These are phyloP conservation scores for Sporothrix inflata DNA, from an alignment of 2,329 filamentous ascomycete genomes.

Conservation along the genomic window DNA sequence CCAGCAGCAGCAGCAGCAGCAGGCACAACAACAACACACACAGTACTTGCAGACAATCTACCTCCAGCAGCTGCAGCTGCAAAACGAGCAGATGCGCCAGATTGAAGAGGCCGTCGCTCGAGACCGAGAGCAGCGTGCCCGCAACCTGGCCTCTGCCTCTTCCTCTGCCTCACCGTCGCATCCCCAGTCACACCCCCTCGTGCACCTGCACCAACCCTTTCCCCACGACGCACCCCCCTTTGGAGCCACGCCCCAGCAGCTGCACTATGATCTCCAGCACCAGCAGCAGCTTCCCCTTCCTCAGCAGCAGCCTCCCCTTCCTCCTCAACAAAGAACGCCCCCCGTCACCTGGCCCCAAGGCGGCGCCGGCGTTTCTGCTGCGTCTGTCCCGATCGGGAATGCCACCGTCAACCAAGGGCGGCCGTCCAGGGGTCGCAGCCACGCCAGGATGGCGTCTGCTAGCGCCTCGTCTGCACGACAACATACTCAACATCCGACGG, in stretches of 20 bases:
- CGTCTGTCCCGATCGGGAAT: slow-evolving; percentile 13
- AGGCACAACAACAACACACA: neutral
- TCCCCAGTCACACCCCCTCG: neutral
- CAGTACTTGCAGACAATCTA: slow-evolving; percentile 16
- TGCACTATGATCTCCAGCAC: slow-evolving; percentile 16
- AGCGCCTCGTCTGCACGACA: slow-evolving; percentile 9
- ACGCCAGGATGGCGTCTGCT: slow-evolving; percentile 8
- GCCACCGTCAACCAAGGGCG: neutral
- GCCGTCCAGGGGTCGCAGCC: slow-evolving; percentile 1
- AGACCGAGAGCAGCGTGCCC: neutral
- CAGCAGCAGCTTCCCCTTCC: neutral
- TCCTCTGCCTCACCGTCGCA: neutral
- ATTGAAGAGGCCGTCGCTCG: neutral
- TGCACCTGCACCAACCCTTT: slow-evolving; percentile 17
- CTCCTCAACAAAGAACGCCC: slow-evolving; percentile 26
- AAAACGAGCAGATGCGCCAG: slow-evolving; percentile 1
- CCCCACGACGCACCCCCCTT: slow-evolving; percentile 19
- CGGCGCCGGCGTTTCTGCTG: slow-evolving; percentile 12
- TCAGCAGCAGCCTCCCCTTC: neutral
- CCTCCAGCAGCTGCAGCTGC: slow-evolving; percentile 15
- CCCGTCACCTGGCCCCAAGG: slow-evolving; percentile 25
- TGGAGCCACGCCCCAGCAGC: slow-evolving; percentile 15
- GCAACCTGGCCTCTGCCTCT: neutral
- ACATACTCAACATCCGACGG: slow-evolving; percentile 4
- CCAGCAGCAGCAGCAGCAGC: neutral